Evolutionary conservation across 2,329 filamentous ascomycete species (phyloP).

Genomic region (Aspergillus piperis): DNA sequence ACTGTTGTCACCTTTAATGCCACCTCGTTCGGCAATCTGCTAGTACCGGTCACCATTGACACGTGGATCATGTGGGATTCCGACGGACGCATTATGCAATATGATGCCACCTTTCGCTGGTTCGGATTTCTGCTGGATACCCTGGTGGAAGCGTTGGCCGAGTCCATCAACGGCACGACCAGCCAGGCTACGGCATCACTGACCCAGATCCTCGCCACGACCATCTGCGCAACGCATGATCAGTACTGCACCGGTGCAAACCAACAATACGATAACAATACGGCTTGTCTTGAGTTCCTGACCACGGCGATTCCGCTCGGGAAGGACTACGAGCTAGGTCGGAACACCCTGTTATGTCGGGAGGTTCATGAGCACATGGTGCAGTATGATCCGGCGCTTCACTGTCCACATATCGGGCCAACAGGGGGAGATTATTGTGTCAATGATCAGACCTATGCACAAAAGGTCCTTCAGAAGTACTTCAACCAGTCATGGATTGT

Average conservation of each 20-base stretch:
- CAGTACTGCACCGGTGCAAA: slow-evolving; percentile 23
- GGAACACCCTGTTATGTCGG: slow-evolving; percentile 30
- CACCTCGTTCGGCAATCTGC: slow-evolving; percentile 22
- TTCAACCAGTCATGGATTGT: slow-evolving; percentile 29
- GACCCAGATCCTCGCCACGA: slow-evolving; percentile 19
- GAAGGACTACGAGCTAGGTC: slow-evolving; percentile 26
- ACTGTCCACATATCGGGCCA: slow-evolving; percentile 33
- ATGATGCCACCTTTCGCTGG: slow-evolving; percentile 30
- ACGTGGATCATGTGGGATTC: slow-evolving; percentile 28
- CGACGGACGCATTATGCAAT: slow-evolving; percentile 27
- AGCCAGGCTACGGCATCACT: neutral
- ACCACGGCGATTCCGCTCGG: slow-evolving; percentile 25
- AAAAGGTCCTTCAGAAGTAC: slow-evolving; percentile 27
- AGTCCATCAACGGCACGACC: slow-evolving; percentile 19
- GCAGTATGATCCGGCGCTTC: slow-evolving; percentile 26
- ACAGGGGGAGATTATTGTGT: slow-evolving; percentile 30
- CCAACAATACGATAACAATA: slow-evolving; percentile 23
- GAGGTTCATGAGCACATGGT: slow-evolving; percentile 35
- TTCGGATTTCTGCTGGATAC: slow-evolving; percentile 26
- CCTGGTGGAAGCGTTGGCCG: slow-evolving; percentile 17
- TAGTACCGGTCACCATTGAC: slow-evolving; percentile 28
- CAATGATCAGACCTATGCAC: slow-evolving; percentile 26
- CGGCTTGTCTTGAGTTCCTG: slow-evolving; percentile 23
- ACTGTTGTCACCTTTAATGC: slow-evolving; percentile 29
- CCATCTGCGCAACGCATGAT: slow-evolving; percentile 26